Evolutionary conservation across 257 asterid species (phyloP), one percentile per base, ranked within the genome.

Genomic region (Sherardia arvensis): DNA sequence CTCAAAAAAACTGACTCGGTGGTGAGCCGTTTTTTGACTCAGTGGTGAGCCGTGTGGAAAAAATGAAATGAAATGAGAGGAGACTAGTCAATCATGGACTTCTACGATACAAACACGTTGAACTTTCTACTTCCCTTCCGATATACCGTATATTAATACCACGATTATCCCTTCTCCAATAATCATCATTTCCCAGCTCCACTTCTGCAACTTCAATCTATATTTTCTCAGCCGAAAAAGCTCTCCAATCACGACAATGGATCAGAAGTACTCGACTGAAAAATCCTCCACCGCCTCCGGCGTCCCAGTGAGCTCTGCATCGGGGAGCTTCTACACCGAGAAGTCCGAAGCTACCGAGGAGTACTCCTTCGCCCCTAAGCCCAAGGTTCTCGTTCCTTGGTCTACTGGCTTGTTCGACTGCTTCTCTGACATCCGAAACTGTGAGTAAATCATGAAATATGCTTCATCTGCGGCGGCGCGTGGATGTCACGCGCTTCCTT

Each of bases 351-450:
- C 51, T 27, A 59, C 70, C 14, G 64, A 59, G 20, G 74, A 57
- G 5, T 14, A 43, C 51, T 64, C 63, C 0, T 30, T 74, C 28
- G 66, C 34, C 21, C 15, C 68, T n/a, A 83, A 74, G 38, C 69
- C 79, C 7, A 80, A 78, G 74, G 43, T 70, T 11, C 71, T 51
- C 34, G 77, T 53, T 47, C 86, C 88, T 33, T 91, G 97, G 97
- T 85, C 97, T 12, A 78, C 95, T 0, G 97, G 96, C 60, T 77
- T 91, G 3, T 91, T 66, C 18, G 91, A 72, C 65, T 91, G 97
- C 82, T 74, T 73, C 55, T 85, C 93, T 43, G 97, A 91, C 54
- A 32, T 65, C 64, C 69, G 69, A 1, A 87, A 81, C 69, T 91
- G 98, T 91, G 59, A 80, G 95, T 68, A 11, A 18, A 4, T 12